phyloP scores from a whole-genome alignment of 495 filamentous ascomycete species.

The Staphylotrichum tortipilum region DNA sequence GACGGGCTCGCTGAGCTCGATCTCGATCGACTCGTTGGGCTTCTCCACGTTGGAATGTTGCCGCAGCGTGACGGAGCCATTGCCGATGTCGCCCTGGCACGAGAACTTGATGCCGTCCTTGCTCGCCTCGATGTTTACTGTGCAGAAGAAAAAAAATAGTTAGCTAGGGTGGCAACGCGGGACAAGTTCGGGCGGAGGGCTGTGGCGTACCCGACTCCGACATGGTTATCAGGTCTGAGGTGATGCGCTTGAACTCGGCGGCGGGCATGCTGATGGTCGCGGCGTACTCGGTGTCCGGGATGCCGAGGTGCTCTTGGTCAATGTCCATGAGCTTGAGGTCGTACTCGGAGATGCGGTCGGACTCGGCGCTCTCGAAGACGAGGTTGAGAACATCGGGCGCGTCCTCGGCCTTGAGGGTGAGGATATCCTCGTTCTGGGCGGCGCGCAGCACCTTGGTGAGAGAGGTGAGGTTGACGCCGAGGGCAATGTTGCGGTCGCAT shows the following conservation, averaged over 20 bases:
- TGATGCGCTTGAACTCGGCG: conserved; percentile 89
- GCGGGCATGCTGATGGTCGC: conserved; percentile 85
- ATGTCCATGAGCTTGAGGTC: conserved; percentile 99
- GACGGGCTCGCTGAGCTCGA: conserved; percentile 86
- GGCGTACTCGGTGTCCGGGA: conserved; percentile 95
- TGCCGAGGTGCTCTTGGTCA: conserved; percentile 97
- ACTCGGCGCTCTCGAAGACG: conserved; percentile 83
- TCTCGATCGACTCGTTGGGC: conserved; percentile 74
- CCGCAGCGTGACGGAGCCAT: conserved; percentile 83
- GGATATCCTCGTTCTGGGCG: conserved; percentile 87
- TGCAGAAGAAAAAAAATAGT: no score
- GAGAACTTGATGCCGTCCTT: conserved; percentile 98
- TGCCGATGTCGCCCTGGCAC: conserved; percentile 90
- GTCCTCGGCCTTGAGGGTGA: conserved; percentile 96
- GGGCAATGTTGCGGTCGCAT: conserved; percentile 96
- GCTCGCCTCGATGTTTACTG: conserved; percentile 89
- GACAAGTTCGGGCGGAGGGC: no score
- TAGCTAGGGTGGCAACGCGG: no score
- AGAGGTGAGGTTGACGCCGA: conserved; percentile 92
- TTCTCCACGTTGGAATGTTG: conserved; percentile 88
- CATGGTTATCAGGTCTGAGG: conserved; percentile 77
- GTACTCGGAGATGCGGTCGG: conserved; percentile 90
- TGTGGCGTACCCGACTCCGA: conserved; percentile 83
- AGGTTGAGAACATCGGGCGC: conserved; percentile 91
- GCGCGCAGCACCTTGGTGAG: conserved; percentile 95